Conservation (phyloP, 1,284 basidiomycete species). For the Schizophyllum commune region DNA sequence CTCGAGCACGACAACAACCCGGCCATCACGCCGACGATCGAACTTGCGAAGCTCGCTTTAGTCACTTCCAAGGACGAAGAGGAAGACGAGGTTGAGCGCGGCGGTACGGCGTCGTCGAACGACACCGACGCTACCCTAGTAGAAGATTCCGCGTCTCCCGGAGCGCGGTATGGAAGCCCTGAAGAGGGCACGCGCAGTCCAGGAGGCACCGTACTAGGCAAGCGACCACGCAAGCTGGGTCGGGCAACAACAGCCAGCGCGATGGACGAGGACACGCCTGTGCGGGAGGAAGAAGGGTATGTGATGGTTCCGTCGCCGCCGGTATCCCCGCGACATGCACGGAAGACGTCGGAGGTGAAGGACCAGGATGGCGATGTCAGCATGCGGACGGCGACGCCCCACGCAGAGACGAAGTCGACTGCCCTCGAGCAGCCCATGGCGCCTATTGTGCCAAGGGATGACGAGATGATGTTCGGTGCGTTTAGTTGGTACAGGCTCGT, state of each 20-base stretch:
- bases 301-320: conserved; percentile 39
- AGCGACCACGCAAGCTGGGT: conserved; percentile 47
- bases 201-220: conserved; percentile 62
- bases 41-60: conserved; percentile 88
- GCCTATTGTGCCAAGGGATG: conserved; percentile 28
- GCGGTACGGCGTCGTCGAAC: conserved; percentile 65
- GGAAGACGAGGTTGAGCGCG: conserved; percentile 68
- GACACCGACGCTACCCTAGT: conserved; percentile 81
- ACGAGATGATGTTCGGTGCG: conserved; percentile 86
- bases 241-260: conserved; percentile 25
- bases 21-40: conserved; percentile 76
- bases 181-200: neutral
- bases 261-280: conserved; percentile 42
- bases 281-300: conserved; percentile 36
- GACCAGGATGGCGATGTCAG: conserved; percentile 35
- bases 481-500: conserved; percentile 2
- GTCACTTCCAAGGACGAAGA: conserved; percentile 88
- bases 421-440: neutral
- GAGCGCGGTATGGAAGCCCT: neutral
- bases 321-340: conserved; percentile 19
- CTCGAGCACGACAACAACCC: conserved; percentile 61
- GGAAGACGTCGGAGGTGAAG: conserved; percentile 15
- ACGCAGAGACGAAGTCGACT: conserved; percentile 10
- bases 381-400: conserved; percentile 26
- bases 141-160: conserved; percentile 50